Evolutionary conservation across 2,329 filamentous ascomycete genomes (phyloP), one percentile per base, ranked within the genome.

Genomic region (Cladosporium austrohemisphaericum): DNA sequence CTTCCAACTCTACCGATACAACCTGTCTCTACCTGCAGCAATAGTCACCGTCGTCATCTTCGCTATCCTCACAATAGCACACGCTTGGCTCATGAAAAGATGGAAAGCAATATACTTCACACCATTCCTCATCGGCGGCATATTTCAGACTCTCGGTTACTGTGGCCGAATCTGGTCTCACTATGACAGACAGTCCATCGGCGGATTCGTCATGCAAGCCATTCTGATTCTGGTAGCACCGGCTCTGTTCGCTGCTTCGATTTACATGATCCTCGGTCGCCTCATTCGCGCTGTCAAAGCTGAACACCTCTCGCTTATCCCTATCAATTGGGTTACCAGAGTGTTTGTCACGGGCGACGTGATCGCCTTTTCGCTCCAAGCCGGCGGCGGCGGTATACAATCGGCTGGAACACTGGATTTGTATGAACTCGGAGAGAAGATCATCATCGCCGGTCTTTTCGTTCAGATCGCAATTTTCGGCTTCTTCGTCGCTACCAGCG

Each of bases 401-500:
- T 53, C 65, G 1, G 53, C 59, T 2, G 60, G 65, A 0, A 60
- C 60, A 1, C 59, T 62, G 28, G 52, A 41, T 32, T 54, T 36
- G 19, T 63, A 55, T 10, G 60, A 70, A 20, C 62, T 65, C 10
- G 77, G 75, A n/a, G 61, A 78, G 54, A 71, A 74, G 14, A 67
- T 83, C 41, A 74, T 84, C n/a, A 63, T 83, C 6, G 74, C 57
- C 1, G 81, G 81, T 2, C 65, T 85, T 2, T 60, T 77, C 25
- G 61, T 83, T 13, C 81, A 85, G 58, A 70, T 85, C 19, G 31
- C 78, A 33, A 72, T 78, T 49, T 83, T 84, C 53, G 71, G 69
- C 18, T 64, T 82, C 28, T 85, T 84, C 57, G 63, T 78, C 28
- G 49, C 72, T 4, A 71, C 73, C 1, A 70, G 76, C 0, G 55